Conservation (phyloP, 83 land plant species). For the Picea engelmannii region DNA sequence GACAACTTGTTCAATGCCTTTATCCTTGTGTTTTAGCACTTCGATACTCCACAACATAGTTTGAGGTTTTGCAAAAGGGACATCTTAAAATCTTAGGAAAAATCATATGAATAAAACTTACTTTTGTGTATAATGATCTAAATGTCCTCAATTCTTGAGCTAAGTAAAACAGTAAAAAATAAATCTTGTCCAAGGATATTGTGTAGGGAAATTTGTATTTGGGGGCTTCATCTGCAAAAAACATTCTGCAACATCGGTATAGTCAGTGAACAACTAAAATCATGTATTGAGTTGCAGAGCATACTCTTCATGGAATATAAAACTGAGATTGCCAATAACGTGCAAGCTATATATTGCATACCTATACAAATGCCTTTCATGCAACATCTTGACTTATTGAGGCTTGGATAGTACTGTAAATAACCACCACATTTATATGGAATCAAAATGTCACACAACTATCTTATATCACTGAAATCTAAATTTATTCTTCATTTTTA, state of each 20-base stretch:
- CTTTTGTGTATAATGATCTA: background rate
- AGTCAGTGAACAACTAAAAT: background rate
- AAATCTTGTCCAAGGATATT: conserved; percentile 67
- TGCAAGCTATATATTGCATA: conserved; percentile 22
- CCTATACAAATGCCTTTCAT: conserved; percentile 95
- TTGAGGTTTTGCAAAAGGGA: conserved; percentile 25
- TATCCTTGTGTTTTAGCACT: no score
- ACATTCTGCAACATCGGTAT: conserved; percentile 63
- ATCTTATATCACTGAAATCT: background rate
- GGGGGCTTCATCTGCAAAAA: conserved; percentile 93
- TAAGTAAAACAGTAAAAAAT: background rate
- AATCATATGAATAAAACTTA: background rate
- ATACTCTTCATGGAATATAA: background rate
- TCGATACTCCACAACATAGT: no score
- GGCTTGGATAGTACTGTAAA: conserved; percentile 87
- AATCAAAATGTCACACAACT: background rate
- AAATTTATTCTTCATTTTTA: background rate
- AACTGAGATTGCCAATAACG: no score
- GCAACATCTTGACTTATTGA: conserved; percentile 91
- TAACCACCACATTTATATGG: background rate
- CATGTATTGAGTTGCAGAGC: background rate
- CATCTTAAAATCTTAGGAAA: conserved; percentile 62
- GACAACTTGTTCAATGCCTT: no score
- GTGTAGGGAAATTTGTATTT: conserved; percentile 79
- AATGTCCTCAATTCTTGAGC: background rate